phyloP scores from a whole-genome alignment of 352 stramenopile genomes.

The Pythium biforme region DNA sequence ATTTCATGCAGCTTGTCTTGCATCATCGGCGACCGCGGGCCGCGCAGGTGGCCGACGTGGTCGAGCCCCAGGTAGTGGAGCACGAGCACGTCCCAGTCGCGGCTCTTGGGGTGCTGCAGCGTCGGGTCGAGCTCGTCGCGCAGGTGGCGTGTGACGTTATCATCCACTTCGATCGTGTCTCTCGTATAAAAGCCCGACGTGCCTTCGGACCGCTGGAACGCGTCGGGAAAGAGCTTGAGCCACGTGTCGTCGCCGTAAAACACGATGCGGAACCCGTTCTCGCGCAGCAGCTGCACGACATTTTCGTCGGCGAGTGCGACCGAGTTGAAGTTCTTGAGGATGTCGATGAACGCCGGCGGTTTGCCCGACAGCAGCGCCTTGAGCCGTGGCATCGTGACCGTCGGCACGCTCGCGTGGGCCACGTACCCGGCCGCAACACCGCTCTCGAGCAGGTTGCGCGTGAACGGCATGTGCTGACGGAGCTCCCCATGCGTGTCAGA shows the following conservation, averaged over 20 bases:
- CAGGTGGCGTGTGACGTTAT: conserved; percentile 85
- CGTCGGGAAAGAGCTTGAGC: conserved; percentile 81
- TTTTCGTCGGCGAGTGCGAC: conserved; percentile 75
- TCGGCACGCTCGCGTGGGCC: conserved; percentile 78
- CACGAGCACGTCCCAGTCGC: conserved; percentile 83
- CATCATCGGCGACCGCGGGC: conserved; percentile 79
- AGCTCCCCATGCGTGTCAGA: conserved; percentile 43
- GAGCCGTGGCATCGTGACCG: conserved; percentile 87
- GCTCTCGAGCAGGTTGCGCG: conserved; percentile 42
- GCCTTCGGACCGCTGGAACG: conserved; percentile 69
- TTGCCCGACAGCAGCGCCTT: conserved; percentile 87
- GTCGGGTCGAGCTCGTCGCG: conserved; percentile 77
- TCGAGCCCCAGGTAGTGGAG: conserved; percentile 88
- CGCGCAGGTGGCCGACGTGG: conserved; percentile 80
- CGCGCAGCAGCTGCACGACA: conserved; percentile 53
- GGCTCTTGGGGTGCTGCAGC: conserved; percentile 58
- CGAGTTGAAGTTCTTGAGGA: conserved; percentile 91
- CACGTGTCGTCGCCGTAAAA: conserved; percentile 91
- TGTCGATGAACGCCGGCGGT: conserved; percentile 86
- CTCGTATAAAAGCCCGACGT: conserved; percentile 89
- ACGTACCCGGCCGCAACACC: conserved; percentile 69
- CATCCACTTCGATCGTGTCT: conserved; percentile 85
- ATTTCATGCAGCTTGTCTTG: conserved; percentile 81
- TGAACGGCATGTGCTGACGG: conserved; percentile 70
- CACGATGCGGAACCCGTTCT: conserved; percentile 56